These are phyloP conservation scores for Suillus plorans DNA, from an alignment of 768 basidiomycete species.

Conservation along the genomic window DNA sequence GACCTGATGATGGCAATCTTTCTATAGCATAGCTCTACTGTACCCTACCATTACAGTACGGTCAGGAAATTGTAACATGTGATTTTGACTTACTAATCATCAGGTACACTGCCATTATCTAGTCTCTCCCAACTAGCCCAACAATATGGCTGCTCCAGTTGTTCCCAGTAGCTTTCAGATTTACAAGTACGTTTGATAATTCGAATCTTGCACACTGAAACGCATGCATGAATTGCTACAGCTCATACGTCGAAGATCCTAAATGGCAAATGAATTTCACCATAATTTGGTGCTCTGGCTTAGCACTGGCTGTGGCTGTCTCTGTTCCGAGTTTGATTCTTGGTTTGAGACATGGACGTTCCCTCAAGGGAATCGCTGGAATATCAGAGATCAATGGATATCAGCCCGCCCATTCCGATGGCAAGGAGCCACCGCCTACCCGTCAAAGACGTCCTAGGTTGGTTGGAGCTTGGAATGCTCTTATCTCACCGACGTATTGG, in stretches of 20 bases:
- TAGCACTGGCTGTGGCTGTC: slow-evolving; percentile 49
- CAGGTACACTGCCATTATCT: too few species aligned
- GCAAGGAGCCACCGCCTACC: neutral
- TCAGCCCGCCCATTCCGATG: slow-evolving; percentile 14
- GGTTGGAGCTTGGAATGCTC: slow-evolving; percentile 30
- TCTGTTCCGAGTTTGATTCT: slow-evolving; percentile 47
- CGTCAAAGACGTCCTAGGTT: slow-evolving; percentile 10
- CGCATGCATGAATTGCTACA: slow-evolving; percentile 22
- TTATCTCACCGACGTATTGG: slow-evolving; percentile 43
- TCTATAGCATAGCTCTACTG: too few species aligned
- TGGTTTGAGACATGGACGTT: slow-evolving; percentile 39
- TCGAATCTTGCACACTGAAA: neutral
- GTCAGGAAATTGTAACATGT: too few species aligned
- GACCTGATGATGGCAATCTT: too few species aligned
- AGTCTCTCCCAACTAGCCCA: too few species aligned
- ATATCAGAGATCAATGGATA: slow-evolving; percentile 47
- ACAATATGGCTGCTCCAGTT: slow-evolving; percentile 43
- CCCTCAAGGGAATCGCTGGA: slow-evolving; percentile 48
- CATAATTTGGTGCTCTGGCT: slow-evolving; percentile 61
- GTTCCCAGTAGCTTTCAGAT: slow-evolving; percentile 60
- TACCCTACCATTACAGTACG: too few species aligned
- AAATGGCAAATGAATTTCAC: slow-evolving; percentile 76
- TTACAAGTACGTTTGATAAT: slow-evolving; percentile 55
- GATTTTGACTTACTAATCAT: too few species aligned
- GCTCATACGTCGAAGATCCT: slow-evolving; percentile 77